Conservation (phyloP, 2,329 filamentous ascomycete species). For the Helotiales sp. region DNA sequence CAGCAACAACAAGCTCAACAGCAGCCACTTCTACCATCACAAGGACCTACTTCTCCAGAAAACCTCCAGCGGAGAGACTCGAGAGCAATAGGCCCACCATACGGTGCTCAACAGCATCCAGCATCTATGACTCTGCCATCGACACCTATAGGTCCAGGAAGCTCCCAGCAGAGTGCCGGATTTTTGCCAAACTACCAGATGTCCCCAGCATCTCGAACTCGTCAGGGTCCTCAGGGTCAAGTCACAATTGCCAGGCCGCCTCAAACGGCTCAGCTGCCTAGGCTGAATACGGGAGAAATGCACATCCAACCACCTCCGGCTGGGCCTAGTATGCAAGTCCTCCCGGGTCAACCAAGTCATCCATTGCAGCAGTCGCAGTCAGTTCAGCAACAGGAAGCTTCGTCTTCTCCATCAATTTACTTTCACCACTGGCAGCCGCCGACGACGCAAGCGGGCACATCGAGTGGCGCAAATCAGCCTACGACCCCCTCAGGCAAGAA, state of each 20-base stretch:
- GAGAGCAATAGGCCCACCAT: conserved; percentile 34
- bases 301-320: conserved; percentile 40
- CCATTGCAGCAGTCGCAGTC: conserved; percentile 53
- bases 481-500: conserved; percentile 71
- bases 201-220: conserved; percentile 34
- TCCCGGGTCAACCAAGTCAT: conserved; percentile 43
- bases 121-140: conserved; percentile 32
- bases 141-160: conserved; percentile 29
- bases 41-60: conserved; percentile 52
- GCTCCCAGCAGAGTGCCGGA: conserved; percentile 24
- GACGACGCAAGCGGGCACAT: conserved; percentile 56
- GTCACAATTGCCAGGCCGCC: conserved; percentile 29
- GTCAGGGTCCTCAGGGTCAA: conserved; percentile 31
- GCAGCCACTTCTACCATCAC: conserved; percentile 46
- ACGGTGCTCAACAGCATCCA: conserved; percentile 27
- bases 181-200: conserved; percentile 35
- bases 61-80: conserved; percentile 55
- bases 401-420: conserved; percentile 73
- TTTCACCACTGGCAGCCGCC: conserved; percentile 95
- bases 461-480: conserved; percentile 60
- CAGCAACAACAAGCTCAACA: conserved; percentile 30
- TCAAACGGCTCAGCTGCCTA: conserved; percentile 37
- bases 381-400: conserved; percentile 51
- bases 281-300: conserved; percentile 43
- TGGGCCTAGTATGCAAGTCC: conserved; percentile 42